Conservation (phyloP, 2,329 filamentous ascomycete species). For the Claviceps citrina region DNA sequence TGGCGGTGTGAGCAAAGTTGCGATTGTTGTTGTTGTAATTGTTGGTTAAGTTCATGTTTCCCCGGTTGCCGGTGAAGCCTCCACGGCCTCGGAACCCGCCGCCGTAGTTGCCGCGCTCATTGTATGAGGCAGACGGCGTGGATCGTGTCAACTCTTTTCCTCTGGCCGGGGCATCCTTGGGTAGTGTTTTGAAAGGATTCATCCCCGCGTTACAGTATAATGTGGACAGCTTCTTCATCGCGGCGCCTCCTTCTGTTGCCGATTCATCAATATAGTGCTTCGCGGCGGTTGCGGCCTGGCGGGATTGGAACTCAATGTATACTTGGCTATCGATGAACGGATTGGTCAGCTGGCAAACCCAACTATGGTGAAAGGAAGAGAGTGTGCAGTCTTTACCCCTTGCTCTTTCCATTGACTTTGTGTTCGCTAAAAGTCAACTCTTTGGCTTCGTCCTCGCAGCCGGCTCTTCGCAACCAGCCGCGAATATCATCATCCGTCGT, state of each 20-base stretch:
- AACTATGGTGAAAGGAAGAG: neutral
- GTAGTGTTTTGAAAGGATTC: conserved; percentile 83
- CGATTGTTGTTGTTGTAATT: conserved; percentile 24
- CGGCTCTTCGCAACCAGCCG: conserved; percentile 67
- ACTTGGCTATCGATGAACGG: conserved; percentile 39
- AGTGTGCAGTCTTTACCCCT: conserved; percentile 52
- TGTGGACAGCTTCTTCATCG: conserved; percentile 53
- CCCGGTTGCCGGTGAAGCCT: conserved; percentile 26
- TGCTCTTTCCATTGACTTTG: conserved; percentile 97
- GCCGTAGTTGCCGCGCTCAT: conserved; percentile 27
- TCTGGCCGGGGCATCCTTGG: conserved; percentile 59
- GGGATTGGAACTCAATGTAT: conserved; percentile 70
- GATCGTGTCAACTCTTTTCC: conserved; percentile 49
- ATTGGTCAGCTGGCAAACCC: neutral
- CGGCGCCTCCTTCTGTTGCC: conserved; percentile 33
- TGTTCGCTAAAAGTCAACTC: conserved; percentile 96
- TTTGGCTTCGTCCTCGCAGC: conserved; percentile 68
- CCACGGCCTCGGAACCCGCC: conserved; percentile 40
- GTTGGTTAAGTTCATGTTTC: conserved; percentile 29
- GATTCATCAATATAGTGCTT: conserved; percentile 68
- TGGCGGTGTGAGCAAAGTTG: conserved; percentile 25
- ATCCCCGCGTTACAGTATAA: conserved; percentile 60
- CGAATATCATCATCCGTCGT: conserved; percentile 89
- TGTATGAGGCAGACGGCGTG: conserved; percentile 32
- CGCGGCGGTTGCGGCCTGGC: conserved; percentile 69